A percentile compares a stretch with the other conserved stretches of the same genome.
These are phyloP conservation scores for Candida insectalens DNA, from an alignment of 805 yeast genomes.

Conservation along the genomic window DNA sequence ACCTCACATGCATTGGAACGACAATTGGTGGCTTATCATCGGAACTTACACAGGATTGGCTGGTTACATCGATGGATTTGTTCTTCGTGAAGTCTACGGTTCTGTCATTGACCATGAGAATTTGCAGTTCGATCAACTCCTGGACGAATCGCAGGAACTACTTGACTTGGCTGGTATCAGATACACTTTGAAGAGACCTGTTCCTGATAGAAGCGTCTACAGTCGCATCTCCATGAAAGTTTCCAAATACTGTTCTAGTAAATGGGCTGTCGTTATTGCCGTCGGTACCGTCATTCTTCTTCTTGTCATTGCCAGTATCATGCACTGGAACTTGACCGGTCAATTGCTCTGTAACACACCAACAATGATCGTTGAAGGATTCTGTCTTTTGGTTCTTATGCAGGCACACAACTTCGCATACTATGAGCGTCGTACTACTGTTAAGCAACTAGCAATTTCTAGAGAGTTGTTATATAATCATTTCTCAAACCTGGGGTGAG, in stretches of 20 bases:
- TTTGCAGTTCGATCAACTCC: slow-evolving; percentile 17
- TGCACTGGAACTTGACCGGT: slow-evolving; percentile 31
- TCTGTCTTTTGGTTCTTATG: slow-evolving; percentile 27
- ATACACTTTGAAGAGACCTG: slow-evolving; percentile 6
- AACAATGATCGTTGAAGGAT: slow-evolving; percentile 34
- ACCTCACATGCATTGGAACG: slow-evolving; percentile 24
- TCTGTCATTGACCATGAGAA: slow-evolving; percentile 16
- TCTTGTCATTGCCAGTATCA: slow-evolving; percentile 23
- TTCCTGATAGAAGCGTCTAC: slow-evolving; percentile 1
- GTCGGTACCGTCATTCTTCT: slow-evolving; percentile 21
- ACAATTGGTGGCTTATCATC: slow-evolving; percentile 36
- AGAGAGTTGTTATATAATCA: slow-evolving; percentile 3
- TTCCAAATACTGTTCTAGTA: slow-evolving; percentile 22
- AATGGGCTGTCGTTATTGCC: slow-evolving; percentile 23
- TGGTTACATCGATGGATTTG: slow-evolving; percentile 34
- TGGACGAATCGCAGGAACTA: slow-evolving; percentile 23
- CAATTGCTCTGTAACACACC: slow-evolving; percentile 32
- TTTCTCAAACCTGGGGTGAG: not conserved
- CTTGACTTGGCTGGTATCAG: slow-evolving; percentile 19
- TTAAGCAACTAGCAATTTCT: slow-evolving; percentile 7
- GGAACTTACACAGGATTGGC: slow-evolving; percentile 37
- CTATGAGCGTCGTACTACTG: slow-evolving; percentile 6
- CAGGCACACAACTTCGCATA: slow-evolving; percentile 28
- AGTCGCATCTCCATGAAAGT: slow-evolving; percentile 14
- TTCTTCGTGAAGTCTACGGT: slow-evolving; percentile 28